These are phyloP conservation scores for Periconia macrospinosa DNA, from an alignment of 2,329 filamentous ascomycete species.

Conservation along the genomic window DNA sequence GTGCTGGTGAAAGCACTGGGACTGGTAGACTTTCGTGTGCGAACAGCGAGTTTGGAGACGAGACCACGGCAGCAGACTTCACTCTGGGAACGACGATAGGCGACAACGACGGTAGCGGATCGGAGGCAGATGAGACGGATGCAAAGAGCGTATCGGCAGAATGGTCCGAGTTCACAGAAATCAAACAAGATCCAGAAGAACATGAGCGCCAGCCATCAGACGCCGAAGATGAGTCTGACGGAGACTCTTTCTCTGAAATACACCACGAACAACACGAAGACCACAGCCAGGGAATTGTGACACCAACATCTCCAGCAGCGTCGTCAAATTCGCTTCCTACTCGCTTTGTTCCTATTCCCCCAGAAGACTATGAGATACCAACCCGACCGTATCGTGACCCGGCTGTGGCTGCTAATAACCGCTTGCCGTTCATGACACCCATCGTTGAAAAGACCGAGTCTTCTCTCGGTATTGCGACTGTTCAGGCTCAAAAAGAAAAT, in stretches of 20 bases:
- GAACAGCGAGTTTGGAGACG: slow-evolving; percentile 67
- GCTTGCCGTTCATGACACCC: slow-evolving; percentile 96
- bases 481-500: slow-evolving; percentile 57
- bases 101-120: slow-evolving; percentile 29
- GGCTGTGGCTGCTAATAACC: slow-evolving; percentile 79
- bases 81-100: slow-evolving; percentile 42
- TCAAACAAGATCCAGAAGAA: slow-evolving; percentile 65
- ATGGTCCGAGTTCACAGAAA: slow-evolving; percentile 85
- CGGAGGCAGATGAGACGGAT: slow-evolving; percentile 38
- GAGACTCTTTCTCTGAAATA: slow-evolving; percentile 38
- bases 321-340: slow-evolving; percentile 46
- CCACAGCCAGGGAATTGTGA: slow-evolving; percentile 47
- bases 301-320: slow-evolving; percentile 50
- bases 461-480: slow-evolving; percentile 63
- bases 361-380: slow-evolving; percentile 83
- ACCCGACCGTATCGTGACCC: slow-evolving; percentile 80
- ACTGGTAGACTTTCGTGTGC: slow-evolving; percentile 70
- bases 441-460: slow-evolving; percentile 95
- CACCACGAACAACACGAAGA: slow-evolving; percentile 31
- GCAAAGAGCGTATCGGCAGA: slow-evolving; percentile 62
- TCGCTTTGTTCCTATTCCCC: slow-evolving; percentile 76
- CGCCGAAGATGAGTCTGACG: slow-evolving; percentile 38
- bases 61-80: slow-evolving; percentile 57
- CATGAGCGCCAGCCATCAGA: slow-evolving; percentile 38
- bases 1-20: slow-evolving; percentile 79